phyloP scores from a whole-genome alignment of 441 rosid genomes.

The Populus hybrid region DNA sequence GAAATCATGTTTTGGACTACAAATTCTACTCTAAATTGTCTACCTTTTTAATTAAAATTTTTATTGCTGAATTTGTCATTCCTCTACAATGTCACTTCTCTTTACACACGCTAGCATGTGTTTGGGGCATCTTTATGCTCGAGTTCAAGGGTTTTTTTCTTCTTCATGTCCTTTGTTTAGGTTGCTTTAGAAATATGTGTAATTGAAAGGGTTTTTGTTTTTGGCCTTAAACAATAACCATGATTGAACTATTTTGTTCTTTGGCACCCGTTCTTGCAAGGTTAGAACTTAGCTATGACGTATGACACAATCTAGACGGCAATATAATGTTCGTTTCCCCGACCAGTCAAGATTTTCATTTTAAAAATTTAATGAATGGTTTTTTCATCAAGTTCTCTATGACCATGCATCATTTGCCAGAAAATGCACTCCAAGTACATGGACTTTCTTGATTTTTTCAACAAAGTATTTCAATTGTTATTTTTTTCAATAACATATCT shows the following conservation, averaged over 20 bases:
- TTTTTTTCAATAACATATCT: neutral
- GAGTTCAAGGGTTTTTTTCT: neutral
- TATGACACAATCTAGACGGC: neutral
- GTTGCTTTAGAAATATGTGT: neutral
- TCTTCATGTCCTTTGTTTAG: neutral
- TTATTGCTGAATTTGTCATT: neutral
- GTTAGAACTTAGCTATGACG: neutral
- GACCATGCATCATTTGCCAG: neutral
- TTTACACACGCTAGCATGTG: neutral
- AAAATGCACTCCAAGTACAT: neutral
- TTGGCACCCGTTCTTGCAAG: neutral
- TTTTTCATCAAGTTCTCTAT: neutral
- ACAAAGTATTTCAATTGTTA: neutral
- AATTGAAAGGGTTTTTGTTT: neutral
- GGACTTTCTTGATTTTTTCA: neutral
- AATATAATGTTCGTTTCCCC: neutral
- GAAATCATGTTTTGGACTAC: conserved; percentile 4
- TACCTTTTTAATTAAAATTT: neutral
- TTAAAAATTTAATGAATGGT: neutral
- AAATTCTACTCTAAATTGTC: neutral
- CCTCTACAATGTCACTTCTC: neutral
- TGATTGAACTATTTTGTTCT: neutral
- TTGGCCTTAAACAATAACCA: neutral
- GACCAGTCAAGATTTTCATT: neutral
- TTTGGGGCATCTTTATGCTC: neutral